Evolutionary conservation across 2,329 filamentous ascomycete genomes (phyloP).

Genomic region (Colletotrichum liriopes): DNA sequence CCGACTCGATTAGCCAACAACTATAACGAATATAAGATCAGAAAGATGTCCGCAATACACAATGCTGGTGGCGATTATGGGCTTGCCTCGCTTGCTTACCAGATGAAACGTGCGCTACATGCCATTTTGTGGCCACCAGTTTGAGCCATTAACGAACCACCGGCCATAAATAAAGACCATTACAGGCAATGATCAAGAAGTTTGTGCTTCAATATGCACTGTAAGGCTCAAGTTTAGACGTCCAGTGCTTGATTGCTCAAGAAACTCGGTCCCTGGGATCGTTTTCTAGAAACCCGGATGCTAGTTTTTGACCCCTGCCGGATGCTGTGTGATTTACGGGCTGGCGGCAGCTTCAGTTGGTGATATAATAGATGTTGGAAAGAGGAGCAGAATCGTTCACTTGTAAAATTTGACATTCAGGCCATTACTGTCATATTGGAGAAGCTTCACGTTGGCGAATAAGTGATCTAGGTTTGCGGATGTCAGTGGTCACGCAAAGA

Average conservation of each 20-base stretch:
- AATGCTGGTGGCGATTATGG: conserved; percentile 62
- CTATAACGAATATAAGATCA: accelerated
- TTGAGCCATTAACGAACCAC: conserved; percentile 64
- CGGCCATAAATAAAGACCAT: conserved; percentile 70
- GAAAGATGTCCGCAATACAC: conserved; percentile 52
- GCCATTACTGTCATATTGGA: conserved; percentile 17
- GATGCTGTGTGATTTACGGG: conserved; percentile 56
- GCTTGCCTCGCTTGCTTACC: conserved; percentile 58
- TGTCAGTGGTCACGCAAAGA: conserved; percentile 44
- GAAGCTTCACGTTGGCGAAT: conserved; percentile 41
- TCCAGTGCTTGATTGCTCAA: conserved; percentile 62
- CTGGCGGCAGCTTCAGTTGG: conserved; percentile 36
- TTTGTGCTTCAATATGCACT: conserved; percentile 52
- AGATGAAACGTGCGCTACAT: conserved; percentile 60
- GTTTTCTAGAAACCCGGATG: conserved; percentile 64
- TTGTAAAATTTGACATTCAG: conserved; percentile 54
- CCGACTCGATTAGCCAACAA: background rate
- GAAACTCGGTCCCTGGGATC: conserved; percentile 54
- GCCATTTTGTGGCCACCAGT: conserved; percentile 68
- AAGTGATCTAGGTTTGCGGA: conserved; percentile 45
- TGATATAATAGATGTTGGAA: no score
- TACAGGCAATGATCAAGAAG: conserved; percentile 59
- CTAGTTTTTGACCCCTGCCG: conserved; percentile 60
- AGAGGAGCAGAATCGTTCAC: conserved; percentile 45
- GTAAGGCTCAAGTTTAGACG: conserved; percentile 69